Conservation (phyloP, 1,284 basidiomycete species). For the Austropuccinia psidii region DNA sequence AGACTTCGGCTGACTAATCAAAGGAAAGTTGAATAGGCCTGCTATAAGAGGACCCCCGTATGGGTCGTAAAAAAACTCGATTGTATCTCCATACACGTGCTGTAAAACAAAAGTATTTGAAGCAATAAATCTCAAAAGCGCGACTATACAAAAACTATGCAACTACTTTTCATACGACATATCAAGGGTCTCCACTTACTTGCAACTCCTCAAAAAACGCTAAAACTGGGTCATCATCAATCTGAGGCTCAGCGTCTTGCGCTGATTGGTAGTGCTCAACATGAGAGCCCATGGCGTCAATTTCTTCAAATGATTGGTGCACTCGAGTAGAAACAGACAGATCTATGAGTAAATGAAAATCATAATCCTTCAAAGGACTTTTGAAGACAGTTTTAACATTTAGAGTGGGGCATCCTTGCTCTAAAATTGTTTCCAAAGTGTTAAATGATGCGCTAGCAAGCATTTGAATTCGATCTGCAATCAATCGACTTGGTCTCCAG, state of each 20-base stretch:
- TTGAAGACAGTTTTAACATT: conserved; percentile 15
- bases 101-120: conserved; percentile 44
- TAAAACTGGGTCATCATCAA: conserved; percentile 31
- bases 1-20: conserved; percentile 49
- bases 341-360: conserved; percentile 30
- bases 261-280: not conserved
- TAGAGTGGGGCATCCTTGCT: not conserved
- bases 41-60: conserved; percentile 73
- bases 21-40: conserved; percentile 73
- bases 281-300: not conserved
- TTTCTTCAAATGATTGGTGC: conserved; percentile 19
- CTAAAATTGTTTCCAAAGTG: conserved; percentile 3
- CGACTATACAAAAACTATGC: not conserved
- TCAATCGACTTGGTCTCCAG: not conserved
- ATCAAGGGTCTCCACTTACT: not conserved
- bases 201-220: conserved; percentile 27
- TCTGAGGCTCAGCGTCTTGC: not conserved
- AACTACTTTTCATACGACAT: not conserved
- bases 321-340: conserved; percentile 17
- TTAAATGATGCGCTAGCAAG: conserved; percentile 22
- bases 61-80: conserved; percentile 76
- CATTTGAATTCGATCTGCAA: conserved; percentile 23
- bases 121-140: not conserved
- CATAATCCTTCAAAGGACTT: conserved; percentile 22
- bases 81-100: conserved; percentile 67